Evolutionary conservation across 176 grass and related monocot genomes (phyloP).

Genomic region (Zoysia pacifica): DNA sequence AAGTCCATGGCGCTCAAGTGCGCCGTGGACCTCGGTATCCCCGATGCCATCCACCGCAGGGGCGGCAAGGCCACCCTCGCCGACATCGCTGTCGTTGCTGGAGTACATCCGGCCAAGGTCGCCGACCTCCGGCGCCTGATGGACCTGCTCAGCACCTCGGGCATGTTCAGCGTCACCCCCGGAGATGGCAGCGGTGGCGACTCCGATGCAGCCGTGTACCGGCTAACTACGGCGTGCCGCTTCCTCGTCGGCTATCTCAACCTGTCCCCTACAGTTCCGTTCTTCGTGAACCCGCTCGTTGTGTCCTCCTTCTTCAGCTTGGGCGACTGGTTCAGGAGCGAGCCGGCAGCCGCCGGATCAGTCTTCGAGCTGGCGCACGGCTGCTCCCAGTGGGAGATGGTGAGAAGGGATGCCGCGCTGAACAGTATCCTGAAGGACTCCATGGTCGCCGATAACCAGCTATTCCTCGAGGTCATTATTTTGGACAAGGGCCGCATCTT

Average conservation of each 20-base stretch:
- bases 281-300: slow-evolving; percentile 2
- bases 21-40: slow-evolving; percentile 19
- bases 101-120: slow-evolving; percentile 8
- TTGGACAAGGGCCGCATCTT: slow-evolving; percentile 40
- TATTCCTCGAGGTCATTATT: slow-evolving; percentile 42
- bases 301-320: slow-evolving; percentile 38
- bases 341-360: not conserved
- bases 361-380: slow-evolving; percentile 23
- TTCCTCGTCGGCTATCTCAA: slow-evolving; percentile 3
- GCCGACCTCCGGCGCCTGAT: not conserved
- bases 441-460: slow-evolving; percentile 30
- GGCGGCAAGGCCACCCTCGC: slow-evolving; percentile 1
- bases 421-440: not conserved
- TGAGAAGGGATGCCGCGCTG: not conserved
- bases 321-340: slow-evolving; percentile 19
- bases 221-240: slow-evolving; percentile 21
- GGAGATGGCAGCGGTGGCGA: not conserved
- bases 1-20: slow-evolving; percentile 25
- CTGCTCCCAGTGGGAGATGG: slow-evolving; percentile 30
- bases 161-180: not conserved
- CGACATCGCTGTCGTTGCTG: slow-evolving; percentile 1
- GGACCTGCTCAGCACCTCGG: slow-evolving; percentile 6
- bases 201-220: not conserved
- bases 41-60: not conserved
- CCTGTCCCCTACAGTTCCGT: slow-evolving; percentile 16